Evolutionary conservation across 1,284 basidiomycete genomes (phyloP).

Genomic region (Moniliophthora roreri): DNA sequence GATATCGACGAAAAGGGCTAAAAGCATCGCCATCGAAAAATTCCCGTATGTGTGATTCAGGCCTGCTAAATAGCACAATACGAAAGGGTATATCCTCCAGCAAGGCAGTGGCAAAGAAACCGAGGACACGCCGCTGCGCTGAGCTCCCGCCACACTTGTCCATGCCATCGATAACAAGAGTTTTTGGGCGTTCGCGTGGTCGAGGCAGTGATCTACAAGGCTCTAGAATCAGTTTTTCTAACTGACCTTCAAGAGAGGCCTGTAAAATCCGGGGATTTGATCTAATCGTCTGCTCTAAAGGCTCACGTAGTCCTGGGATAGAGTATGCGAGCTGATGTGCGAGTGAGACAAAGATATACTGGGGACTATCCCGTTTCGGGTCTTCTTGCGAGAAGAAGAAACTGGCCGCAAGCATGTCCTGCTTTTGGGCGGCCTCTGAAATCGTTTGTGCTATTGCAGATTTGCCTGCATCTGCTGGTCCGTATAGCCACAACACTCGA

Average conservation of each 20-base stretch:
- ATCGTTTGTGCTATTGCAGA: too few relatives aligned
- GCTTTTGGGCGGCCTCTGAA: not conserved
- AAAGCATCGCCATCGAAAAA: slow-evolving; percentile 11
- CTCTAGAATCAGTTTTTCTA: not conserved
- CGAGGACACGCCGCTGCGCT: not conserved
- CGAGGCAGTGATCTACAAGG: not conserved
- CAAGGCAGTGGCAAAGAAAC: not conserved
- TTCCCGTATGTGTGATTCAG: slow-evolving; percentile 17
- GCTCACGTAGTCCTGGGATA: not conserved
- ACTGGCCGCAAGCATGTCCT: not conserved
- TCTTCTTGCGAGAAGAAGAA: not conserved
- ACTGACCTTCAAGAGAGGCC: slow-evolving; percentile 2
- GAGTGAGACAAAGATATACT: not conserved
- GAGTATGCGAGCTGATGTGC: not conserved
- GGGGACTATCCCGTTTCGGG: not conserved
- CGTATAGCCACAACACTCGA: too few relatives aligned
- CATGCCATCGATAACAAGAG: slow-evolving; percentile 20
- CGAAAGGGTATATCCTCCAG: slow-evolving; percentile 14
- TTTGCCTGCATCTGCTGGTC: too few relatives aligned
- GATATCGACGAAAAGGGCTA: not conserved
- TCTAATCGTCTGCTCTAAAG: not conserved
- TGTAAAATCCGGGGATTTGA: not conserved
- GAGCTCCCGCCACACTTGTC: slow-evolving; percentile 15
- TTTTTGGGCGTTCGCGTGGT: too few relatives aligned
- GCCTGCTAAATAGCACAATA: slow-evolving; percentile 20